phyloP scores from a whole-genome alignment of 2,329 filamentous ascomycete species.

The Dothistroma septosporum region DNA sequence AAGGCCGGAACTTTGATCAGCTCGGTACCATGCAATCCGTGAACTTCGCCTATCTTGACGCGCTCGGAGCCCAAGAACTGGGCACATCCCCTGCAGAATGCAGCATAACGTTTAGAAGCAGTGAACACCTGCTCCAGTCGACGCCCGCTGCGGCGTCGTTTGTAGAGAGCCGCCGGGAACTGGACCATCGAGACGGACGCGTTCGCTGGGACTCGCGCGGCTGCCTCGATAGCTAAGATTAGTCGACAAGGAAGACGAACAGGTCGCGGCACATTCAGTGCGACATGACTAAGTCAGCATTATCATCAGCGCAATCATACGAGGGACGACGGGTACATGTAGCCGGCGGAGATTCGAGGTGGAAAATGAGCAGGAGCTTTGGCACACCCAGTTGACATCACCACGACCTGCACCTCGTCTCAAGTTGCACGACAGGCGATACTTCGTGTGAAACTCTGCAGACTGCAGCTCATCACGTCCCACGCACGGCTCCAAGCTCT shows the following conservation, averaged over 20 bases:
- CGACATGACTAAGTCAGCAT: conserved; percentile 7
- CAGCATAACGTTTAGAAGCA: conserved; percentile 1
- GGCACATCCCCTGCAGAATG: not conserved
- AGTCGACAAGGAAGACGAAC: conserved; percentile 1
- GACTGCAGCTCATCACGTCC: not conserved
- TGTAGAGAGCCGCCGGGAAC: not conserved
- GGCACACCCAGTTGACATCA: not conserved
- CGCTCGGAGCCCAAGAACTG: not conserved
- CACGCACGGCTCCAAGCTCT: conserved; percentile 1
- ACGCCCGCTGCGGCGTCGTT: not conserved
- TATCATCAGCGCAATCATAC: conserved; percentile 1
- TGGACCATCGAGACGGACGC: not conserved
- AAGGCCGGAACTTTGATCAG: not conserved
- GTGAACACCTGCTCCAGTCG: not conserved
- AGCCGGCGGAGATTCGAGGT: not conserved
- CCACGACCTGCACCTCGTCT: not conserved
- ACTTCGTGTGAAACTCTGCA: not conserved
- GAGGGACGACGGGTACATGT: not conserved
- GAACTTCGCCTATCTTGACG: not conserved
- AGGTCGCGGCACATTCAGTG: conserved; percentile 4
- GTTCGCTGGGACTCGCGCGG: not conserved
- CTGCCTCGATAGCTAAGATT: conserved; percentile 1
- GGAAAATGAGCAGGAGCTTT: not conserved
- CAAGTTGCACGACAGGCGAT: conserved; percentile 7
- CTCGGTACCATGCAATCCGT: not conserved